phyloP scores from a whole-genome alignment of 1,139 yeast genomes.

The Sugiyamaella xylanicola region DNA sequence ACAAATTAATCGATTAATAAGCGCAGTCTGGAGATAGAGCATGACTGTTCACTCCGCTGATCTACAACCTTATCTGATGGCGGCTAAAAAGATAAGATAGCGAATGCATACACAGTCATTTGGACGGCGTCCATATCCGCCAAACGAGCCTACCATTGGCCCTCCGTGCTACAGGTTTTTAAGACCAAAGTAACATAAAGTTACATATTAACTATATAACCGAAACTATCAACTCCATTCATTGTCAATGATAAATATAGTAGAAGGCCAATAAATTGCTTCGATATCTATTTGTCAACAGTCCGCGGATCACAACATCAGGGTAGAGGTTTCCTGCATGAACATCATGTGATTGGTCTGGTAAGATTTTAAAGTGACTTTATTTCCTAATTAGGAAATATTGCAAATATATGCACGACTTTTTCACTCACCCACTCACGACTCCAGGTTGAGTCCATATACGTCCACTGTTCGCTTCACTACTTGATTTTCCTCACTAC shows the following conservation, averaged over 20 bases:
- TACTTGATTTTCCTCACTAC: background rate
- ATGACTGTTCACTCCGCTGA: background rate
- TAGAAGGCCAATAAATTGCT: background rate
- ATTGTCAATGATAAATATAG: no score
- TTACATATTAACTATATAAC: no score
- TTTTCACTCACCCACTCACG: conserved; percentile 10
- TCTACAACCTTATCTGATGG: background rate
- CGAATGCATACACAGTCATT: no score
- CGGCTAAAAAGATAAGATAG: background rate
- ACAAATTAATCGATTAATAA: background rate
- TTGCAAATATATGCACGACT: background rate
- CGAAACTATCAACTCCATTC: no score
- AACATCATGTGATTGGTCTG: background rate
- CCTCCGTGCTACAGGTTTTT: no score
- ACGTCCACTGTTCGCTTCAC: background rate
- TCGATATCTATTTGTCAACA: no score
- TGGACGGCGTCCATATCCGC: no score
- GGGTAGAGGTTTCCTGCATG: background rate
- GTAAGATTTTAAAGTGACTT: background rate
- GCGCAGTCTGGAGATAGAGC: background rate
- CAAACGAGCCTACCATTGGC: no score
- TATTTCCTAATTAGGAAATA: conserved; percentile 11
- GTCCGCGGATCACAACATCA: background rate
- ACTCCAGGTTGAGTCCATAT: background rate
- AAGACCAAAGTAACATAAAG: no score